These are phyloP conservation scores for Fusarium transvaalense DNA, from an alignment of 2,329 filamentous ascomycete genomes.

Conservation along the genomic window DNA sequence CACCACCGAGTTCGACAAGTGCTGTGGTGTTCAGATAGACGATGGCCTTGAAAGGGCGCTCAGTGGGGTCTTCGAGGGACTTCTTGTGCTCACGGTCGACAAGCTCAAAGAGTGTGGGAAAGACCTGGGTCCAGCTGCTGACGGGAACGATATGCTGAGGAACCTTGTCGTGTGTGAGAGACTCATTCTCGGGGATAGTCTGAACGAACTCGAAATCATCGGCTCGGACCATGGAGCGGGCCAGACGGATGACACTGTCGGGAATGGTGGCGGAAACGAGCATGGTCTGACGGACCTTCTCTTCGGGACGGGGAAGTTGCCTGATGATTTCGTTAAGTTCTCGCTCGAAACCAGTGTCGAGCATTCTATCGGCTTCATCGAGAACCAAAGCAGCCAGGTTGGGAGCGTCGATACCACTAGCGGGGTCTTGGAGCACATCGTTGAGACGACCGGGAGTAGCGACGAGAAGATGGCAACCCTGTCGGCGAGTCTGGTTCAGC, in stretches of 20 bases:
- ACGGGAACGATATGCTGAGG: conserved; percentile 81
- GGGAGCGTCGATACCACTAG: conserved; percentile 74
- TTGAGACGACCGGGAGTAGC: conserved; percentile 90
- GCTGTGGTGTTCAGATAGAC: conserved; percentile 88
- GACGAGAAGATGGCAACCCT: conserved; percentile 90
- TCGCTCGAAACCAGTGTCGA: conserved; percentile 88
- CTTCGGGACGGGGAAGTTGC: conserved; percentile 70
- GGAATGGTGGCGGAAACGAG: conserved; percentile 97
- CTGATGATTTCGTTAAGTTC: conserved; percentile 72
- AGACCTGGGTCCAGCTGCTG: conserved; percentile 77
- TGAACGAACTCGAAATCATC: conserved; percentile 88
- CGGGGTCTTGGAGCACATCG: conserved; percentile 79
- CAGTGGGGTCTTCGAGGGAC: conserved; percentile 54
- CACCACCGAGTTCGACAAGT: conserved; percentile 74
- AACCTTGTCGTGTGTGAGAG: conserved; percentile 85
- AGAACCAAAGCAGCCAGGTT: conserved; percentile 94
- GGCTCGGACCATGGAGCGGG: conserved; percentile 81
- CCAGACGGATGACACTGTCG: conserved; percentile 82
- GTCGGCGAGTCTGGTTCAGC: conserved; percentile 73
- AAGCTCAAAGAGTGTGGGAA: conserved; percentile 84
- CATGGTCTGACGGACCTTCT: conserved; percentile 85
- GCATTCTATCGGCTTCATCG: conserved; percentile 97
- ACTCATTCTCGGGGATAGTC: conserved; percentile 85
- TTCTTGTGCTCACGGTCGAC: conserved; percentile 69
- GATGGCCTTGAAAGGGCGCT: conserved; percentile 90